phyloP scores from a whole-genome alignment of 2,329 filamentous ascomycete genomes.

The Bipolaris zeicola region DNA sequence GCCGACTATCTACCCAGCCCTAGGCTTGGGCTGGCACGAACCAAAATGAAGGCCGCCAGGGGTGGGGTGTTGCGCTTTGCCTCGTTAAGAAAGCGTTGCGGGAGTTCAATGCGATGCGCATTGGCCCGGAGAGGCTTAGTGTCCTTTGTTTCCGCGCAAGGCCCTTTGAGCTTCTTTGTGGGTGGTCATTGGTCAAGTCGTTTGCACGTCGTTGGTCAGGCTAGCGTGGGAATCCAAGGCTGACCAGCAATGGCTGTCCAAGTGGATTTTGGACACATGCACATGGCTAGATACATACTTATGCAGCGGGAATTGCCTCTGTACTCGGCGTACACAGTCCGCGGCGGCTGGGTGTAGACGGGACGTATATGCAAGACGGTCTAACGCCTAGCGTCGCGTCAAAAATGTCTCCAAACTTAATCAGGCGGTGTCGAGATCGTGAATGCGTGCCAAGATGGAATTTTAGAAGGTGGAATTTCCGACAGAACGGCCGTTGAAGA shows the following conservation, averaged over 20 bases:
- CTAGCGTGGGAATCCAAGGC: conserved; percentile 10
- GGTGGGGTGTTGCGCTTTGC: conserved; percentile 7
- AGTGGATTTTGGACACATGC: background rate
- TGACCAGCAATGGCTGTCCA: conserved; percentile 2
- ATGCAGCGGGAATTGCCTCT: no score
- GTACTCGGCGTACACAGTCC: no score
- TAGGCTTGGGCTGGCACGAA: conserved; percentile 13
- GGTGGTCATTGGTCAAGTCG: conserved; percentile 14
- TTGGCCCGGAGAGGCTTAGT: conserved; percentile 12
- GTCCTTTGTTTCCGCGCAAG: conserved; percentile 6
- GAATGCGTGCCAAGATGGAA: conserved; percentile 2
- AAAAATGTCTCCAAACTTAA: background rate
- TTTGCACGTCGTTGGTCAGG: conserved; percentile 8
- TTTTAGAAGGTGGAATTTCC: conserved; percentile 6
- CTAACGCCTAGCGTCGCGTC: background rate
- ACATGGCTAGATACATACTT: no score
- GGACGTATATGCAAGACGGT: background rate
- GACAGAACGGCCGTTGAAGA: conserved; percentile 19
- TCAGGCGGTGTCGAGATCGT: conserved; percentile 4
- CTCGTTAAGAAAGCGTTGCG: conserved; percentile 22
- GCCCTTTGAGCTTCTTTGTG: background rate
- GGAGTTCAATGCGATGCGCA: background rate
- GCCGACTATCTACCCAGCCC: conserved; percentile 3
- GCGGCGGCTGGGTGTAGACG: background rate
- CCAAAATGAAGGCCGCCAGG: conserved; percentile 8